Evolutionary conservation across 106 monocot genomes (phyloP).

Genomic region (Acanthochlamys bracteata): DNA sequence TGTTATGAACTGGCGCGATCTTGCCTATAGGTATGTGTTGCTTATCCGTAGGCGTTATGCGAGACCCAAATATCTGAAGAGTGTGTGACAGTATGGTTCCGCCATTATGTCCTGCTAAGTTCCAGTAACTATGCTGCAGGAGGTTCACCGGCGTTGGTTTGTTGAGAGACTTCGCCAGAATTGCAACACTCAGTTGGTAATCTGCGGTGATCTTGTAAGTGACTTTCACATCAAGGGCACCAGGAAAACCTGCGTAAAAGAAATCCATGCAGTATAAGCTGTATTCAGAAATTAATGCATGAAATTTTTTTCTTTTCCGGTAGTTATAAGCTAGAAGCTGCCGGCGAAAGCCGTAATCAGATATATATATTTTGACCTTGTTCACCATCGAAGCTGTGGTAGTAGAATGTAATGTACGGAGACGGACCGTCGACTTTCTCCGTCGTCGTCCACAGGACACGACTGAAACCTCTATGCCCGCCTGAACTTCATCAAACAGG

Average conservation of each 20-base stretch:
- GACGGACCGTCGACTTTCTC: slow-evolving; percentile 36
- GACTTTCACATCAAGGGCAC: slow-evolving; percentile 70
- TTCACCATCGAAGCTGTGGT: slow-evolving; percentile 69
- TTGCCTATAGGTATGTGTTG: slow-evolving; percentile 35
- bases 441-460: slow-evolving; percentile 47
- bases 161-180: slow-evolving; percentile 20
- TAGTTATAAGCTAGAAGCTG: neutral
- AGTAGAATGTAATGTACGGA: slow-evolving; percentile 57
- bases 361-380: slow-evolving; percentile 24
- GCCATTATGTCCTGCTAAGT: slow-evolving; percentile 52
- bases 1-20: slow-evolving; percentile 18
- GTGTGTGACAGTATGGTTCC: slow-evolving; percentile 42
- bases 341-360: neutral
- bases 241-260: slow-evolving; percentile 73
- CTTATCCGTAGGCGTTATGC: slow-evolving; percentile 29
- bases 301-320: too few species aligned
- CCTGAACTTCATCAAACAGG: slow-evolving; percentile 20
- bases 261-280: neutral
- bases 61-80: slow-evolving; percentile 54
- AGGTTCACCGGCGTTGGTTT: slow-evolving; percentile 69
- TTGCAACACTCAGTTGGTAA: slow-evolving; percentile 39
- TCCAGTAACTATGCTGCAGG: slow-evolving; percentile 80
- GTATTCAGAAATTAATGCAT: too few species aligned
- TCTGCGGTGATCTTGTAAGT: slow-evolving; percentile 68
- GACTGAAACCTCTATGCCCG: slow-evolving; percentile 67